Percentiles rank a stretch among this genome's conserved stretches.
phyloP scores from a whole-genome alignment of 805 yeast species.

The Candida ipomoeae region DNA sequence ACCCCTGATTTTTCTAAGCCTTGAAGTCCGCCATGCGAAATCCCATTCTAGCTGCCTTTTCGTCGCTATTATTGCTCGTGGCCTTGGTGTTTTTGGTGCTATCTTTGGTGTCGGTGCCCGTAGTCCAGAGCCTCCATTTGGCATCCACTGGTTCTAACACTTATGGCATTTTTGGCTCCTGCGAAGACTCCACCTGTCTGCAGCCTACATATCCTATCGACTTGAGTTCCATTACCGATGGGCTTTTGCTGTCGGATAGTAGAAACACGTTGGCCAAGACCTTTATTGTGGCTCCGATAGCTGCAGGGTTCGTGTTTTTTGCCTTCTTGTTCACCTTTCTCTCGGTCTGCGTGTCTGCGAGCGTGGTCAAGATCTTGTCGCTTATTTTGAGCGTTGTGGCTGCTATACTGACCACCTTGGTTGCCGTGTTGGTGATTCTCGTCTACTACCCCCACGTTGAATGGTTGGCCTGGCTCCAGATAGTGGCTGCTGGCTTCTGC shows the following conservation, averaged over 20 bases:
- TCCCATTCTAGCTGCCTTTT: conserved; percentile 31
- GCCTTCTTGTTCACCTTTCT: conserved; percentile 22
- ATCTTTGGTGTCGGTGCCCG: conserved; percentile 61
- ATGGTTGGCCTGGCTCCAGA: conserved; percentile 72
- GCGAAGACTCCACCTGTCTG: conserved; percentile 40
- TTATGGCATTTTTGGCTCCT: conserved; percentile 70
- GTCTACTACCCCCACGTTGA: conserved; percentile 60
- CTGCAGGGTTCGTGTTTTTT: conserved; percentile 57
- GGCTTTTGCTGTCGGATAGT: conserved; percentile 45
- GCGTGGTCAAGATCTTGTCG: conserved; percentile 31
- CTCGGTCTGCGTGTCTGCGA: conserved; percentile 23
- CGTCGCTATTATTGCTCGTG: conserved; percentile 42
- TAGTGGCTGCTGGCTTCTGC: conserved; percentile 60
- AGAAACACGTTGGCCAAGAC: conserved; percentile 52
- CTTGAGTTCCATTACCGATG: conserved; percentile 29
- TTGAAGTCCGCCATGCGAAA: conserved; percentile 11
- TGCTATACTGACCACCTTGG: conserved; percentile 51
- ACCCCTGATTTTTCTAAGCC: neutral
- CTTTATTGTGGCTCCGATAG: conserved; percentile 60
- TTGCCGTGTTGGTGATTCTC: conserved; percentile 52
- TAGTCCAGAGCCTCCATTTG: conserved; percentile 43
- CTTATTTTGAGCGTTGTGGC: conserved; percentile 45
- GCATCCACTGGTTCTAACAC: conserved; percentile 43
- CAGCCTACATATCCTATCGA: conserved; percentile 44
- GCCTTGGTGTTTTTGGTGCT: conserved; percentile 62